Percentiles rank a stretch among this genome's conserved stretches.
Evolutionary conservation across 2,329 filamentous ascomycete genomes (phyloP).

Genomic region (Didymella arachidicola): DNA sequence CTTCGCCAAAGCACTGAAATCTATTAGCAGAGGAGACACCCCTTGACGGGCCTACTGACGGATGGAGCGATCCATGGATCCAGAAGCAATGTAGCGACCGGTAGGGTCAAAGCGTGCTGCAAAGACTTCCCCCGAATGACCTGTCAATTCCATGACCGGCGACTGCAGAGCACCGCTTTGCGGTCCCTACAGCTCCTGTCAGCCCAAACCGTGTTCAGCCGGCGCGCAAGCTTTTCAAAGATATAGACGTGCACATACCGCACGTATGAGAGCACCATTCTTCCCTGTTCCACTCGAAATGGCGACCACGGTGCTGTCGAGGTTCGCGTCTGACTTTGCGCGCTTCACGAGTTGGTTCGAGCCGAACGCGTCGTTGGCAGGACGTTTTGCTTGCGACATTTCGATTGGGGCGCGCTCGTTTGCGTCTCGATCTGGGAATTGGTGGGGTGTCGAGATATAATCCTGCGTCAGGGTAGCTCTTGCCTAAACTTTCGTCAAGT

Average conservation of each 20-base stretch:
- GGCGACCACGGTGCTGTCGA: constrained; percentile 63
- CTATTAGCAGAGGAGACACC: constrained; percentile 24
- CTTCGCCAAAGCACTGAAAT: constrained; percentile 86
- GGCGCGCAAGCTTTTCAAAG: constrained; percentile 17
- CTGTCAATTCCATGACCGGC: constrained; percentile 91
- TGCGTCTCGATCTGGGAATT: constrained; percentile 4
- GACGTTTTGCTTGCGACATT: constrained; percentile 93
- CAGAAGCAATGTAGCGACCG: constrained; percentile 88
- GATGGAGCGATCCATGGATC: constrained; percentile 92
- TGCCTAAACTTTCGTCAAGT: constrained; percentile 17
- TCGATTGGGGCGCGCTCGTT: constrained; percentile 26
- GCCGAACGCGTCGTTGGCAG: constrained; percentile 83
- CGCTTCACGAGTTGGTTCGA: constrained; percentile 86
- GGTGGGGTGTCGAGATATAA: constrained; percentile 11
- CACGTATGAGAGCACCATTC: constrained; percentile 70
- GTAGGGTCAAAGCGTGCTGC: constrained; percentile 87
- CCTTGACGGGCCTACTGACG: constrained; percentile 60
- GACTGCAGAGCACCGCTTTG: constrained; percentile 85
- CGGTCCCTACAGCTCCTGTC: constrained; percentile 65
- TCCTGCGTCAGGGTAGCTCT: constrained; percentile 16
- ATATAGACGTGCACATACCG: constrained; percentile 65
- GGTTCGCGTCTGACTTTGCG: constrained; percentile 73
- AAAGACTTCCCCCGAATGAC: constrained; percentile 84
- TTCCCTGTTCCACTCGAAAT: constrained; percentile 63
- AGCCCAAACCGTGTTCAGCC: constrained; percentile 38